Base-by-base conservation (phyloP, 2,329 filamentous ascomycete species). In the Hymenotorrendiella dingleyae region DNA sequence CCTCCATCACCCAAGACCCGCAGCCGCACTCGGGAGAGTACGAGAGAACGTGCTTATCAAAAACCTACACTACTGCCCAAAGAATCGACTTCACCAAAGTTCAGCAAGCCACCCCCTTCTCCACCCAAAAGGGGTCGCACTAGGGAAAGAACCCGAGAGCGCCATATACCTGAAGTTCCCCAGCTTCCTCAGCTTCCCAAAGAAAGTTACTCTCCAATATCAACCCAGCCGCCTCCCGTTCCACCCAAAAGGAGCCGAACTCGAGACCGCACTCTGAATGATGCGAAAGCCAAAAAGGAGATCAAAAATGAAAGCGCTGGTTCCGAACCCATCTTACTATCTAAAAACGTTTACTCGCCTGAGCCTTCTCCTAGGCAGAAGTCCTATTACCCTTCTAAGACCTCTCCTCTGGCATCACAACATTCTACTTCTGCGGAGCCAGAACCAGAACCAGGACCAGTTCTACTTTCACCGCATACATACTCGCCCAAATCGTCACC, bases 401-500 rank as follows among this genome's bases (percentile, higher is more conserved):
- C n/a, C n/a, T n/a, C n/a, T n/a, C n/a, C n/a, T n/a, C n/a, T n/a
- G n/a, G n/a, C n/a, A n/a, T n/a, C n/a, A n/a, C n/a, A n/a, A n/a
- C n/a, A n/a, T n/a, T n/a, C n/a, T n/a, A n/a, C n/a, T n/a, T n/a
- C n/a, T n/a, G n/a, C n/a, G n/a, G n/a, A 35, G 6, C 11, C 33
- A 9, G 33, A 21, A 22, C 11, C 33, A 36, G 33, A 36, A 23
- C 16, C 33, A 12, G 12, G 23, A 11, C 36, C 36, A 9, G 23
- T 28, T 21, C 21, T 40, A 17, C 28, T 40, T 6, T 40, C 38
- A 6, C 38, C 38, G 4, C 19, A 16, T 17, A 33, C 28, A 11
- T 40, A 40, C 28, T 40, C 38, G 7, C 38, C 38, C 17, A 30
- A 19, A 7, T 22, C 33, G 21, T 27, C 38, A 17, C 20, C 38